Base-by-base conservation (phyloP, 75 land plant species). In the Cunninghamia lanceolata region DNA sequence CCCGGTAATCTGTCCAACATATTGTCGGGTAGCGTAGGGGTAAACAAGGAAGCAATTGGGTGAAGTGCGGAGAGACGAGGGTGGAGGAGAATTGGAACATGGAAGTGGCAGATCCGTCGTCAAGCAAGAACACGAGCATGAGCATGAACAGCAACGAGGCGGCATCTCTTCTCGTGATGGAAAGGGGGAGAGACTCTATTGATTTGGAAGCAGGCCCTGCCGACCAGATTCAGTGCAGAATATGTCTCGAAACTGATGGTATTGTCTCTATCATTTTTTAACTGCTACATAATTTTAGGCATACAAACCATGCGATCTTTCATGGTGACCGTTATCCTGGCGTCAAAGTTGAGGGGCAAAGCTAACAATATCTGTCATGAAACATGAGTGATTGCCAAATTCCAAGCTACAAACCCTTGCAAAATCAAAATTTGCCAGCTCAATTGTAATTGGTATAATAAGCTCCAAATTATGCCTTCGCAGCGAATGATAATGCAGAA, bases 221-320 rank as follows among this genome's bases (percentile, higher is more conserved):
- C 36, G 99, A 97, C 11, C 99, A 97, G 89, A 94, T 97, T 21
- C 99, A 97, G 89, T 97, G 99, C 90, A 85, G 99, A 85, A 97
- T 97, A 84, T 97, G 98, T 87, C 96, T 97, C 83, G 99, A 97
- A 86, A 88, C 98, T 6, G 99, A 97, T 47, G 99, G 99, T 97
- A 86, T 11, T 85, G 21, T 42, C 9, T 56, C 32, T 13, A 13
- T 50, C 14, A 50, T 13, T 50, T 50, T 50, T 50, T 13, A 50
- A 50, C 14, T 16, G 53, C 53, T 14, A 14, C 3, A 74, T 74
- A 14, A 74, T 74, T 36, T 35, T 15, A 34, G 4, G 15, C 19
- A 14, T 74, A 34, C 15, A 4, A 14, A 10, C 34, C 76, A 34
- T 34, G 34, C 36, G 38, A 14, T 74, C 77, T 35, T 35, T 74